Evolutionary conservation across 23 red algal species (phyloP).

Genomic region (Gracilaria gracilis): DNA sequence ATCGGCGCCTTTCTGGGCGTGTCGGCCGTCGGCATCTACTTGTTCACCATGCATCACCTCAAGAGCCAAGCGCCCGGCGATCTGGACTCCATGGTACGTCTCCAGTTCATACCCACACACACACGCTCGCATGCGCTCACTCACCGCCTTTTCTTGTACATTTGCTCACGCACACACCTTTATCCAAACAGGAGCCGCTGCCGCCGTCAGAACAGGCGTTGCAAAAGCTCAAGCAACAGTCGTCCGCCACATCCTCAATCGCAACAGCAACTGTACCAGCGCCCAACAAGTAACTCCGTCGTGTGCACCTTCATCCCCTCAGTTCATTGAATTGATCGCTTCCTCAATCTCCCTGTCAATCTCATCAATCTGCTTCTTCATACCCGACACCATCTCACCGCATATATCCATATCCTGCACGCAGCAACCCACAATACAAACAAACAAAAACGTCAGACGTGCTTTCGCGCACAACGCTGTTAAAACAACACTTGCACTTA

Average conservation of each 20-base stretch:
- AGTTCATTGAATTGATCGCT: slow-evolving; percentile 16
- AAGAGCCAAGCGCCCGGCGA: slow-evolving; percentile 43
- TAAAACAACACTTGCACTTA: no score
- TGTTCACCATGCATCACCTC: slow-evolving; percentile 48
- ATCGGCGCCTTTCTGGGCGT: slow-evolving; percentile 1
- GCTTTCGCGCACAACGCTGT: no score
- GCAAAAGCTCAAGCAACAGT: neutral
- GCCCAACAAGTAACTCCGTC: neutral
- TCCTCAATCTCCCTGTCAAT: slow-evolving; percentile 10
- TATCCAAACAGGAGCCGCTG: neutral
- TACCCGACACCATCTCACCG: neutral
- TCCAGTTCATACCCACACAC: neutral
- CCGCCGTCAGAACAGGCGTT: neutral
- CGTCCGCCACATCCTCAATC: neutral
- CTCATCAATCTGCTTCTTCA: neutral
- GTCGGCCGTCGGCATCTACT: slow-evolving; percentile 43
- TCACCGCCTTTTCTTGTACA: neutral
- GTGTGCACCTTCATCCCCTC: neutral
- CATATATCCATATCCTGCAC: slow-evolving; percentile 9
- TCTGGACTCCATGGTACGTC: slow-evolving; percentile 48
- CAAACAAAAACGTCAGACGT: neutral
- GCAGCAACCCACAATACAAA: neutral
- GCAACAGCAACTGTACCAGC: neutral
- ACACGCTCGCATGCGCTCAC: neutral
- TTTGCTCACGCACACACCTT: no score